Evolutionary conservation across 2,329 filamentous ascomycete genomes (phyloP).

Genomic region (Trichoderma cornu-damae): DNA sequence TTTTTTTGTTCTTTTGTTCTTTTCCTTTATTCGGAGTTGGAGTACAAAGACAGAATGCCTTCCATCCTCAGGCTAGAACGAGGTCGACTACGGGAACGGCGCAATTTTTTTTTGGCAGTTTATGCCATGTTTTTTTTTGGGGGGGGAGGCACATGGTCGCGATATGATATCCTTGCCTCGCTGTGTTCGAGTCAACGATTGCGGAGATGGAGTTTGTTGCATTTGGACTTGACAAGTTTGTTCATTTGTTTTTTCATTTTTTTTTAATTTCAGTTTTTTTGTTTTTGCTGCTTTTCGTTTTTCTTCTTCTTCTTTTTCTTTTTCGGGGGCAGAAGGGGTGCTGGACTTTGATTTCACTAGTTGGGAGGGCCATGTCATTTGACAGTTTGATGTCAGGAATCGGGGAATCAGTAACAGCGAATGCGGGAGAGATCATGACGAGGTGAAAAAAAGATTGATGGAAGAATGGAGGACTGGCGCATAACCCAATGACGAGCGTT

Average conservation of each 20-base stretch:
- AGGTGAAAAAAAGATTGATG: constrained; percentile 8
- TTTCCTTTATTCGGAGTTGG: constrained; percentile 12
- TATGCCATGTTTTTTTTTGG: background rate
- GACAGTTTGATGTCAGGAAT: background rate
- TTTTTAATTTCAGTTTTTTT: background rate
- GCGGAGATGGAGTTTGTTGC: constrained; percentile 9
- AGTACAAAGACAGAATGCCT: background rate
- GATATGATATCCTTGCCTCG: background rate
- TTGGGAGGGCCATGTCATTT: background rate
- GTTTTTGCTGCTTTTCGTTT: background rate
- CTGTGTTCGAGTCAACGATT: background rate
- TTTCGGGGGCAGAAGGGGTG: too few species aligned
- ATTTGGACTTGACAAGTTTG: background rate
- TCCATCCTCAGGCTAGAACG: background rate
- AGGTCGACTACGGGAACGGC: background rate
- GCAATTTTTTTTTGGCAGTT: constrained; percentile 12
- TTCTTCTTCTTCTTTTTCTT: background rate
- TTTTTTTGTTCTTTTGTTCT: constrained; percentile 10
- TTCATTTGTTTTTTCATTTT: background rate
- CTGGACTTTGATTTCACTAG: background rate
- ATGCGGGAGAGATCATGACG: constrained; percentile 2
- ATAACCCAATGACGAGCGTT: constrained; percentile 5
- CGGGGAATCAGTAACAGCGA: background rate
- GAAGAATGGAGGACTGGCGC: constrained; percentile 12
- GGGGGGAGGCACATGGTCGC: background rate